Evolutionary conservation across 2,329 filamentous ascomycete species (phyloP), one percentile per base, ranked within the genome.

Genomic region (Ilyonectria destructans): DNA sequence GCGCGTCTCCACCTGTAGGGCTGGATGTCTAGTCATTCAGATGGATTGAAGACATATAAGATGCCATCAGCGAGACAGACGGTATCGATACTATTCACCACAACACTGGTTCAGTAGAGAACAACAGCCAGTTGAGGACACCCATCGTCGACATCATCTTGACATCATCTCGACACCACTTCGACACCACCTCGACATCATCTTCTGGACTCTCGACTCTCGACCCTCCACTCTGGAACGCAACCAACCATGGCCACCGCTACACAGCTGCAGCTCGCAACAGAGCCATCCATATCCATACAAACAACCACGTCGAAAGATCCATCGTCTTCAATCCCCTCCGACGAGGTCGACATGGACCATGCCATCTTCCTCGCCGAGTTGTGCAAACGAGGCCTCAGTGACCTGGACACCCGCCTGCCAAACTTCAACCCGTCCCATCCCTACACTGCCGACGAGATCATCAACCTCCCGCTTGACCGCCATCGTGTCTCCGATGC

Each of bases 391-490:
- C 61, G 71, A 26, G 74, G 76, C 15, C 75, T 82, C 15, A 70
- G 76, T 29, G 70, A 74, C 1, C 73, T 82, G 5, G 65, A 71
- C n/a, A 58, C 65, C 26, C 35, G 72, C 46, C 68, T 80, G 33
- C 74, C 77, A 0, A 62, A 59, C 52, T 78, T 82, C 57, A 69
- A 77, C 19, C 78, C 77, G 7, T 74, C 75, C 45, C 65, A 72
- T 40, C 62, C 77, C 9, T 80, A 78, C 63, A 81, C 80, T 8
- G 74, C 74, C 15, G 79, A 80, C 33, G 81, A 82, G 65, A 82
- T 82, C 55, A 70, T 81, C 51, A 70, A 72, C 6, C 71, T 82
- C 21, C 81, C 80, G 0, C 59, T 82, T 21, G 71, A 73, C 55
- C 71, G 70, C 35, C 58, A 79, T 21, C 77, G 79, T 15, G 69